Conservation (phyloP, 768 basidiomycete species). For the Melanogaster broomeanus region DNA sequence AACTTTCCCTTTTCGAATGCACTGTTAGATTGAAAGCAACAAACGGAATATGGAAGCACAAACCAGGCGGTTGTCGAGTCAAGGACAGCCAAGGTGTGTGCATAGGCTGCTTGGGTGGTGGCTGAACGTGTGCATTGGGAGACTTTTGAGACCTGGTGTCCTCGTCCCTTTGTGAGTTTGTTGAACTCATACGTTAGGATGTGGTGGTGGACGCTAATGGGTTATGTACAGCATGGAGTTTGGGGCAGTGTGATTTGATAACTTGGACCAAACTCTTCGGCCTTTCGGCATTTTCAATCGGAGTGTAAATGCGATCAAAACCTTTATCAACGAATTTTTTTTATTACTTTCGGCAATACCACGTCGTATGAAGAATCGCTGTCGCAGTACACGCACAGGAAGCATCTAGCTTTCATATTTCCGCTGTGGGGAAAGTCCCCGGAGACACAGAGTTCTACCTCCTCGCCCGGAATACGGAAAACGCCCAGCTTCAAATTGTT, state of each 20-base stretch:
- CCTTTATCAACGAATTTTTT: constrained; percentile 25
- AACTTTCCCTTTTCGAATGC: constrained; percentile 44
- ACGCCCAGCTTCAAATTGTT: constrained; percentile 73
- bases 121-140: background rate
- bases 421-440: constrained; percentile 94
- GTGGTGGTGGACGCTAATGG: background rate
- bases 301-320: constrained; percentile 15
- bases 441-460: constrained; percentile 74
- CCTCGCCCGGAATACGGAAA: constrained; percentile 65
- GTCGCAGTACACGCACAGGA: constrained; percentile 81
- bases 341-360: constrained; percentile 19
- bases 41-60: background rate
- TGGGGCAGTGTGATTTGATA: background rate
- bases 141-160: background rate
- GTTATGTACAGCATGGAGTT: background rate
- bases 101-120: background rate
- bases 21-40: background rate
- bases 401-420: constrained; percentile 45
- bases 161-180: background rate
- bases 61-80: constrained; percentile 23
- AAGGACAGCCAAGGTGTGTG: constrained; percentile 28
- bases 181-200: background rate
- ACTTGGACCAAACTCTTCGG: background rate
- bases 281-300: constrained; percentile 13
- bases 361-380: constrained; percentile 80